phyloP scores from a whole-genome alignment of 148 eudicot species.

The Rhododendron mucronatum region DNA sequence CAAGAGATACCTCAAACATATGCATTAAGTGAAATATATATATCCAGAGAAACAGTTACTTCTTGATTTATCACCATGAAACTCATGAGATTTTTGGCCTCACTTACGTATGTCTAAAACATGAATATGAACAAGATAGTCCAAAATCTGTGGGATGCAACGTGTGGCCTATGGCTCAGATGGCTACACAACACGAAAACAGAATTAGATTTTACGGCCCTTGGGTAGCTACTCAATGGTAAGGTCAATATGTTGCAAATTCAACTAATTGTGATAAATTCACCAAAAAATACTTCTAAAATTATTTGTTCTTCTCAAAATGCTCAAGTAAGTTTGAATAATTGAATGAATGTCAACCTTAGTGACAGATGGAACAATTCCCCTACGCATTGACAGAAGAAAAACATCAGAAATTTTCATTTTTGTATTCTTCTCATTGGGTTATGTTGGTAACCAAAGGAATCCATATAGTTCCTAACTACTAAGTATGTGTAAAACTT shows the following conservation, averaged over 20 bases:
- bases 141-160: not conserved
- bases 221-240: not conserved
- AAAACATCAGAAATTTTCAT: not conserved
- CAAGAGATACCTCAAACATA: not conserved
- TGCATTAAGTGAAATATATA: not conserved
- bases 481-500: not conserved
- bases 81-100: not conserved
- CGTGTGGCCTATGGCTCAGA: not conserved
- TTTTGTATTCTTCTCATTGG: not conserved
- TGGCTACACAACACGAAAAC: not conserved
- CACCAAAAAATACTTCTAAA: not conserved
- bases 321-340: not conserved
- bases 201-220: not conserved
- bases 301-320: not conserved
- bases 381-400: not conserved
- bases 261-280: not conserved
- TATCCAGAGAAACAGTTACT: not conserved
- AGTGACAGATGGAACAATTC: not conserved
- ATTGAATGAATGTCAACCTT: not conserved
- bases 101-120: not conserved
- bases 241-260: not conserved
- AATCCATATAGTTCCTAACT: not conserved
- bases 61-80: not conserved
- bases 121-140: not conserved
- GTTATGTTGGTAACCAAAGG: not conserved